Base-by-base conservation (phyloP, 495 filamentous ascomycete genomes). In the Neurospora tetrasperma region DNA sequence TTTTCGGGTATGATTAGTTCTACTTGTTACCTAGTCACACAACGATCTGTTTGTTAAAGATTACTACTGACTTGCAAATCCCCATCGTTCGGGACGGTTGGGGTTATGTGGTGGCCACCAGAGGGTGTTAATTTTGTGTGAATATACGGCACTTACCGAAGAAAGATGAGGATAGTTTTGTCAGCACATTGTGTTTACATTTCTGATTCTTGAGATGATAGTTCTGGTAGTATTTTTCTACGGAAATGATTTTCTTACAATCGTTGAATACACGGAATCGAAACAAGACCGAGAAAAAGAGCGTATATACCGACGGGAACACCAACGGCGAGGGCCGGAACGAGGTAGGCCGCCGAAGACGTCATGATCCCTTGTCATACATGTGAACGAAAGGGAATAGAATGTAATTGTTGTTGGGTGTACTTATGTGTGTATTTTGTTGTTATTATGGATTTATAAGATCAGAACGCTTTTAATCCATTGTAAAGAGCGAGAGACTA, bases 1-100 rank as follows among this genome's bases (percentile, higher is more conserved):
- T 59, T 14, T 31, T 48, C 27, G 27, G 7, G 7, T 39, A 1
- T 39, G 39, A 8, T 39, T 39, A 39, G 39, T 39, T 39, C 6
- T 6, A 38, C 35, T 38, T 38, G 35, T 6, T 38, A 38, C 35
- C 7, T 39, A 39, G 39, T 39, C 39, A 39, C 39, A 39, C 4
- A 38, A 38, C 35, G 0, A 39, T 39, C 7, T 39, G 39, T 1
- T 39, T 39, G 39, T 39, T 10, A 54, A 31, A 70, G 2, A n/a
- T 2, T 35, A 38, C 5, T 35, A 80, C 89, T 74, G 80, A 94
- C 92, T 93, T 62, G 92, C 84, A 78, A 96, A 97, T 0, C 94
- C 94, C 84, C 93, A 96, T 44, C 88, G 82, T 76, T 96, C 91
- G 0, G 92, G 90, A 40, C 88, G 82, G 74, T 93, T 89, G 43